Percentiles rank a stretch among this genome's conserved stretches.
These are phyloP conservation scores for Skeletonema tropicum DNA, from an alignment of 108 stramenopile species.

Conservation along the genomic window DNA sequence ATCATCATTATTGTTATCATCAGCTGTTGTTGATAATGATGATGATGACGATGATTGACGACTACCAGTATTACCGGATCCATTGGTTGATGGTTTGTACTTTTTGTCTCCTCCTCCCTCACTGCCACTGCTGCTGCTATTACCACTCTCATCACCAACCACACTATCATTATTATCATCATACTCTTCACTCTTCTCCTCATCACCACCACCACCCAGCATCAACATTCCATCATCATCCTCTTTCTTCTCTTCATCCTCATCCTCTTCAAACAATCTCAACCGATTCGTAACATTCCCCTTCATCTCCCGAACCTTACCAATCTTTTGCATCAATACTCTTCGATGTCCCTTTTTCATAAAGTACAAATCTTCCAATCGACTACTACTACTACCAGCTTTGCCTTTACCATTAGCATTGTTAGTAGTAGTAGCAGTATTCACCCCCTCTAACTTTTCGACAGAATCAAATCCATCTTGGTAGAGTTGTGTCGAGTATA, in stretches of 20 bases:
- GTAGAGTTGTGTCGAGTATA: slow-evolving; percentile 23
- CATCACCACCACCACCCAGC: not conserved
- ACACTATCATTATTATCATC: not conserved
- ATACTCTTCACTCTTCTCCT: not conserved
- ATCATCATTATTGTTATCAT: not conserved
- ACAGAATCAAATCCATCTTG: slow-evolving; percentile 45
- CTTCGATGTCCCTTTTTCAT: slow-evolving; percentile 50
- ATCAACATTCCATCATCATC: not conserved
- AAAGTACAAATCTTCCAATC: slow-evolving; percentile 34
- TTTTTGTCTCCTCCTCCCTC: too few relatives aligned
- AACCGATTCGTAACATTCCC: not conserved
- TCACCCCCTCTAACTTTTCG: slow-evolving; percentile 29
- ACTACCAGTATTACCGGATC: not conserved
- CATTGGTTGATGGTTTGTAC: too few relatives aligned
- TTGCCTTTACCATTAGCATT: not conserved
- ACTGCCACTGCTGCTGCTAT: not conserved
- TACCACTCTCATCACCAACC: not conserved
- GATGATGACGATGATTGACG: not conserved
- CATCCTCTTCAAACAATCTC: slow-evolving; percentile 2
- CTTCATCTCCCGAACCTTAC: not conserved
- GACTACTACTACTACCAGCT: not conserved
- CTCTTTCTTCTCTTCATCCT: too few relatives aligned
- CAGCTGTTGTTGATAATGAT: not conserved
- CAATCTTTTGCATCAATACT: slow-evolving; percentile 18
- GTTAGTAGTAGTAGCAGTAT: too few relatives aligned